Conservation (phyloP, 192 early-diverging fungal species). For the Glomus cerebriforme region DNA sequence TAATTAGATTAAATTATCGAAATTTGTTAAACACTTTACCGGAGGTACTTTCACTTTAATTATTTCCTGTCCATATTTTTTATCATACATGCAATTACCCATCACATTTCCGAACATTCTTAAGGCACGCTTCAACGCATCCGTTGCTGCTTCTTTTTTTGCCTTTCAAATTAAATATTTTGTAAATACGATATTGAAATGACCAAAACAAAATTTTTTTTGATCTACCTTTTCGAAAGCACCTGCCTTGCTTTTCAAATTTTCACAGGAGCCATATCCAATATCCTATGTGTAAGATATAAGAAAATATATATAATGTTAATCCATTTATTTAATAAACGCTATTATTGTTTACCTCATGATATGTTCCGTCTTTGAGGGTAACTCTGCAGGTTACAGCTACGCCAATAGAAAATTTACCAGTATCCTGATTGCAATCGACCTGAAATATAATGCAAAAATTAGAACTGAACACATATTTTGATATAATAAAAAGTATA, state of each 20-base stretch:
- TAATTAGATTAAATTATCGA: background rate
- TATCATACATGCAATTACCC: slow-evolving; percentile 88
- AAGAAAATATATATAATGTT: background rate
- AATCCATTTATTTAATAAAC: background rate
- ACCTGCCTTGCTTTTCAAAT: slow-evolving; percentile 68
- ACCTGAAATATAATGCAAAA: background rate
- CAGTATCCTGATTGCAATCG: slow-evolving; percentile 39
- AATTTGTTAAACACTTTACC: background rate
- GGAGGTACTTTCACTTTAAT: background rate
- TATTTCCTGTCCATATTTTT: slow-evolving; percentile 50
- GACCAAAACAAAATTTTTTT: background rate
- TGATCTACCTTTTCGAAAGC: slow-evolving; percentile 81
- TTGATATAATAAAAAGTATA: background rate
- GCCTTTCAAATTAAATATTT: slow-evolving; percentile 46
- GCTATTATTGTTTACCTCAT: slow-evolving; percentile 58
- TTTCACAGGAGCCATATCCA: slow-evolving; percentile 84
- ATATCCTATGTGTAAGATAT: slow-evolving; percentile 64
- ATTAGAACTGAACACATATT: background rate
- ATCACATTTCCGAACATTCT: slow-evolving; percentile 83
- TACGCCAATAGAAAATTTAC: slow-evolving; percentile 65
- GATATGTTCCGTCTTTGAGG: slow-evolving; percentile 83
- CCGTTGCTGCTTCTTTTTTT: slow-evolving; percentile 89
- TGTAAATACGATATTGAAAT: background rate
- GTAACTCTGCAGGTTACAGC: slow-evolving; percentile 80
- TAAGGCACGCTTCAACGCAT: slow-evolving; percentile 87